Conservation (phyloP, 176 grass and related monocot genomes). For the Oryza glaberrima region DNA sequence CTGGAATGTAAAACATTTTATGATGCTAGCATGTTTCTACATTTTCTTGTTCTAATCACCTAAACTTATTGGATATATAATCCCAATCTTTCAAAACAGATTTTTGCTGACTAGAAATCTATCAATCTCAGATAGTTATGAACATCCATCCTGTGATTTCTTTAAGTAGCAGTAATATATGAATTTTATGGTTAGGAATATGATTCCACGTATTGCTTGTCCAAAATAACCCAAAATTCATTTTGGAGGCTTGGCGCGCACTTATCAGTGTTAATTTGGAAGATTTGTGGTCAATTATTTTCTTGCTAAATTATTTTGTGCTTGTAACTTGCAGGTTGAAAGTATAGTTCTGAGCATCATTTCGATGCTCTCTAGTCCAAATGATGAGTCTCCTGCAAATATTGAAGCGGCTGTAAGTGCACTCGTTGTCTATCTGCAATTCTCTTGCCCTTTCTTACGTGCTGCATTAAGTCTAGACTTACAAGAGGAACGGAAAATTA, state of each 20-base stretch:
- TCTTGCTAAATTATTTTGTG: constrained; percentile 17
- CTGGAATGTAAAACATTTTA: too few species aligned
- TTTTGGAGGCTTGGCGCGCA: neutral
- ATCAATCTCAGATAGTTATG: neutral
- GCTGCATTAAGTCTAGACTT: neutral
- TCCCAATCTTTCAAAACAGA: neutral
- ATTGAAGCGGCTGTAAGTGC: constrained; percentile 92
- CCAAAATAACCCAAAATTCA: neutral
- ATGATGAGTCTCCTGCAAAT: constrained; percentile 90
- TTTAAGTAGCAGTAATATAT: neutral
- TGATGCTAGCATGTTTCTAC: constrained; percentile 5
- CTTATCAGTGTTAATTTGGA: neutral
- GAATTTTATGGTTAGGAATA: neutral
- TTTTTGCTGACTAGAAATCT: neutral
- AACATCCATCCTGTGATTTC: neutral
- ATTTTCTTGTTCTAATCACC: constrained; percentile 3
- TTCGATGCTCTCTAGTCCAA: constrained; percentile 96
- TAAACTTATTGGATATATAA: neutral
- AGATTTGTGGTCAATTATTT: neutral
- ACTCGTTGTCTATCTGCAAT: constrained; percentile 24
- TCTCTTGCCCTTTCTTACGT: neutral
- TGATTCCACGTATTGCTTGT: neutral
- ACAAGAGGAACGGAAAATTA: neutral
- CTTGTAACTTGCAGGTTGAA: constrained; percentile 69
- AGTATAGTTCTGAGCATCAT: constrained; percentile 97